These are phyloP conservation scores for Exophiala aquamarina DNA, from an alignment of 2,329 filamentous ascomycete species.

Conservation along the genomic window DNA sequence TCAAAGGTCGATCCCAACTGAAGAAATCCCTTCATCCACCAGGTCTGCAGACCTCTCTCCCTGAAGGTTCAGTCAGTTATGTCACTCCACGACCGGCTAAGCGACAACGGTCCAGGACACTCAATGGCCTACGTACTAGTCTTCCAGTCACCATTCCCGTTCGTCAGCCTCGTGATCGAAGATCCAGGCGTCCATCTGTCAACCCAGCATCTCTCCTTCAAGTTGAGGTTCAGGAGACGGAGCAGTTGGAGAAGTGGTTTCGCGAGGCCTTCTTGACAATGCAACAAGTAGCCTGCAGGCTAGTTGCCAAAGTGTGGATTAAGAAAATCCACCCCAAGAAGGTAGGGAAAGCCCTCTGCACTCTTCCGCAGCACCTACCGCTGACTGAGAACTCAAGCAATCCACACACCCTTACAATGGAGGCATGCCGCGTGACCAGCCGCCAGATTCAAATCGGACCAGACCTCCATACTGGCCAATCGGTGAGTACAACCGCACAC, in stretches of 20 bases:
- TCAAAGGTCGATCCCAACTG: background rate
- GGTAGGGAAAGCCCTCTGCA: conserved; percentile 2
- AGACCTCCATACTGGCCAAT: conserved; percentile 38
- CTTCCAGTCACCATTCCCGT: conserved; percentile 3
- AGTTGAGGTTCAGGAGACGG: conserved; percentile 39
- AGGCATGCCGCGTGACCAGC: conserved; percentile 39
- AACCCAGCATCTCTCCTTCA: conserved; percentile 4
- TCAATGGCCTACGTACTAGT: background rate
- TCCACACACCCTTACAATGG: conserved; percentile 51
- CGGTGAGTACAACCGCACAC: conserved; percentile 11
- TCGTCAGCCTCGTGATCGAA: conserved; percentile 33
- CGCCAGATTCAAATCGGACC: conserved; percentile 44
- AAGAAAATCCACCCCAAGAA: conserved; percentile 49
- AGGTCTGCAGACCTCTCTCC: background rate
- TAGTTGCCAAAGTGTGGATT: conserved; percentile 47
- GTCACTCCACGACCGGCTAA: conserved; percentile 14
- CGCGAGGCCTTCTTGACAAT: conserved; percentile 42
- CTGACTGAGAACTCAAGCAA: conserved; percentile 31
- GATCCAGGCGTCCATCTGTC: conserved; percentile 30
- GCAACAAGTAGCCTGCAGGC: conserved; percentile 47
- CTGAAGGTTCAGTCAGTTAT: conserved; percentile 16
- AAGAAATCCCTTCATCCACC: background rate
- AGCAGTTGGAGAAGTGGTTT: conserved; percentile 42
- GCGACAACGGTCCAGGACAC: conserved; percentile 18
- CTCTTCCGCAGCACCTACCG: background rate